These are phyloP conservation scores for Fistulifera pelliculosa DNA, from an alignment of 108 stramenopile species.

Conservation along the genomic window DNA sequence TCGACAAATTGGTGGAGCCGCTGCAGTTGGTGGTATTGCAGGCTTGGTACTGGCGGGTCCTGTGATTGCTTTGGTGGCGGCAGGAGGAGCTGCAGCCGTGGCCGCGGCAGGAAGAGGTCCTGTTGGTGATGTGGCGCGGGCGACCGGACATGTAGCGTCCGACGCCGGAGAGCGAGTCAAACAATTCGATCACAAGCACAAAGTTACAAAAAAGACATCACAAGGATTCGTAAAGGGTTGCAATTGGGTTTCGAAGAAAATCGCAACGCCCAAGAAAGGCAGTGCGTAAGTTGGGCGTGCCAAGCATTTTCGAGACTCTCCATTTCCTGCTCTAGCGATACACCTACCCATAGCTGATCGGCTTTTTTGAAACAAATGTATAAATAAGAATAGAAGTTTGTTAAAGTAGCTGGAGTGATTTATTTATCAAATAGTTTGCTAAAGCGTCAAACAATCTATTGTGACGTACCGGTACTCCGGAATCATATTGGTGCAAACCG, in stretches of 20 bases:
- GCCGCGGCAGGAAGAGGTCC: slow-evolving; percentile 17
- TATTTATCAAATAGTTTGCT: too few species aligned
- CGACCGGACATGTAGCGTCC: slow-evolving; percentile 26
- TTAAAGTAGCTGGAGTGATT: too few species aligned
- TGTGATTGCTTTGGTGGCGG: slow-evolving; percentile 33
- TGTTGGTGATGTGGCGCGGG: slow-evolving; percentile 28
- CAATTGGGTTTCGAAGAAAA: slow-evolving; percentile 2
- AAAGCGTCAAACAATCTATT: too few species aligned
- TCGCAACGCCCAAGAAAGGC: background rate
- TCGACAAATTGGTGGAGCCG: slow-evolving; percentile 13
- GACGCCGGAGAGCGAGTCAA: slow-evolving; percentile 20
- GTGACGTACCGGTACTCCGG: too few species aligned
- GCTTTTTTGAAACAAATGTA: too few species aligned
- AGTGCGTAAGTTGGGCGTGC: too few species aligned
- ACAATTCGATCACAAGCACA: slow-evolving; percentile 40
- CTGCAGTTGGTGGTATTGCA: slow-evolving; percentile 43
- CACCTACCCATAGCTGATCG: too few species aligned
- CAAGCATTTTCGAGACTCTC: too few species aligned
- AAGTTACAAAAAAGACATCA: slow-evolving; percentile 40
- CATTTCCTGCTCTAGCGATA: too few species aligned
- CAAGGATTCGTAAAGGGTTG: slow-evolving; percentile 5
- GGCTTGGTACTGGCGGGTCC: slow-evolving; percentile 49
- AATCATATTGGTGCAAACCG: too few species aligned
- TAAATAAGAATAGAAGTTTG: too few species aligned
- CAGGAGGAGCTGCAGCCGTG: slow-evolving; percentile 23